A percentile compares a stretch with the other conserved stretches of the same genome.
phyloP scores from a whole-genome alignment of 306 rosid genomes.

The Cucumis cinereus region DNA sequence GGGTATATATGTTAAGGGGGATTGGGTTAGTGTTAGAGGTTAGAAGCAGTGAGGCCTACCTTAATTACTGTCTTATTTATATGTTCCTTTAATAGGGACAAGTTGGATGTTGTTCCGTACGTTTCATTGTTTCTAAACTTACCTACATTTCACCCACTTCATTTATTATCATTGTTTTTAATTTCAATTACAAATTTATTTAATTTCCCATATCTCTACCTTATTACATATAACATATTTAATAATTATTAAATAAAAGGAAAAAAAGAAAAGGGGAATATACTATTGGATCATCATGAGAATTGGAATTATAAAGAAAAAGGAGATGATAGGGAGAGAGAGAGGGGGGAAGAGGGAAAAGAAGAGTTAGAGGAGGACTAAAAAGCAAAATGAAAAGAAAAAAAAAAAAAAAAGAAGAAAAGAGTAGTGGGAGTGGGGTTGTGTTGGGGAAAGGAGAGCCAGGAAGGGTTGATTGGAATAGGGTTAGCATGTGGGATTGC shows the following conservation, averaged over 20 bases:
- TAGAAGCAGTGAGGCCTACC: neutral
- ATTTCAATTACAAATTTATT: no score
- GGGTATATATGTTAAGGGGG: neutral
- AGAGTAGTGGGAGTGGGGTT: neutral
- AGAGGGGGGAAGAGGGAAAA: neutral
- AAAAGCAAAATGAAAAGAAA: neutral
- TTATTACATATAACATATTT: no score
- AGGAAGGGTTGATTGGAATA: neutral
- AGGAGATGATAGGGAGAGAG: neutral
- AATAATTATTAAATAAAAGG: neutral
- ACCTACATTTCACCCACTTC: neutral
- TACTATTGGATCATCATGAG: neutral
- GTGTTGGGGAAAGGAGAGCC: slow-evolving; percentile 2
- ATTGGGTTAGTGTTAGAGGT: neutral
- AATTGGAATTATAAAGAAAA: neutral
- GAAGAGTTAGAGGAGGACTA: neutral
- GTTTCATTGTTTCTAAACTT: neutral
- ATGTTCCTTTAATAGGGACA: slow-evolving; percentile 8
- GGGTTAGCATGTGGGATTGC: neutral
- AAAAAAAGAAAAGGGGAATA: neutral
- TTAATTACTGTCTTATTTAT: neutral
- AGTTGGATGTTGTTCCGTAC: neutral
- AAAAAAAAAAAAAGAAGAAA: no score
- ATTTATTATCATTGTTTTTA: neutral
- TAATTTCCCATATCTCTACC: no score